Evolutionary conservation across 2,329 filamentous ascomycete species (phyloP), one percentile per base, ranked within the genome.

Genomic region (Calonectria leucothoes): DNA sequence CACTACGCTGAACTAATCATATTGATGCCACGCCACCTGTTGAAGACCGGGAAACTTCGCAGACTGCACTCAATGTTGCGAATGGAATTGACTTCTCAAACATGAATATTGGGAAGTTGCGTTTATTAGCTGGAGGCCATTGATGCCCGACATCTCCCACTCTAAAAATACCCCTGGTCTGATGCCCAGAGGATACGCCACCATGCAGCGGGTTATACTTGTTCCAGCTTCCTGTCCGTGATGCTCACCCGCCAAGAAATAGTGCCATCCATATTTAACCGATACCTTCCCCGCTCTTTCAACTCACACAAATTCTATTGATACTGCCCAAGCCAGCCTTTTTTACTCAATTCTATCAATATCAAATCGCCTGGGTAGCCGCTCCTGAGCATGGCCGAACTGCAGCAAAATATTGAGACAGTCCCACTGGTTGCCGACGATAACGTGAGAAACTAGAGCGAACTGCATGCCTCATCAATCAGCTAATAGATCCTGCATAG

Each of bases 341-440:
- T 48, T 10, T 3, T 39, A 39, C 17, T 39, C 37, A 39, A 39
- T 17, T 15, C 37, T 39, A 15, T 15, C 37, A 39, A 39, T 39
- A 39, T 7, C n/a, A 48, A 48, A 23, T 48, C 42, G 12, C 42
- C 42, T 15, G 20, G 23, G 42, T 12, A 48, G n/a, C 3, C 39
- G 15, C 42, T 17, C n/a, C 20, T 48, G 20, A 10, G 8, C 20
- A 48, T 48, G 42, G 20, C 42, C n/a, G 42, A 48, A 10, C 42
- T 10, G 42, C 59, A 63, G 23, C 35, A 63, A 35, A 63, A 63
- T 45, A 23, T 39, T 2, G 59, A 63, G n/a, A 42, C 37, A 37
- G 59, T 33, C 14, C 42, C 42, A 7, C 31, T 68, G 12, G 63
- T 59, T 48, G 64, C 42, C 31, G 69, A 68, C n/a, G 69, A 71